phyloP scores from a whole-genome alignment of 2,329 filamentous ascomycete species.

The Fusarium dimerum region DNA sequence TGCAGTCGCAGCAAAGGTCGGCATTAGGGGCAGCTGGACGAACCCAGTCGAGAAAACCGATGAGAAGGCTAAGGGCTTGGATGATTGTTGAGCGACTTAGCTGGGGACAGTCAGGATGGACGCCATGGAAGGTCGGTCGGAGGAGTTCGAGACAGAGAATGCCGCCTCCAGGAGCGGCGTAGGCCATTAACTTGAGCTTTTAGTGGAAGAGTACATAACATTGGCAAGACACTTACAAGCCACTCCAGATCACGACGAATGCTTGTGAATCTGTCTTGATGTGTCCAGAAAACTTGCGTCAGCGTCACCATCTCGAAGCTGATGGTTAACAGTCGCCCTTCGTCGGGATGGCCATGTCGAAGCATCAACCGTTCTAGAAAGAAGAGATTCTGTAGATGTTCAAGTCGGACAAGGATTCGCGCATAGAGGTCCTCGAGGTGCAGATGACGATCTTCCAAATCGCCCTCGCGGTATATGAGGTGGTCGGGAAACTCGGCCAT shows the following conservation, averaged over 20 bases:
- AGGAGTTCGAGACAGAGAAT: slow-evolving; percentile 53
- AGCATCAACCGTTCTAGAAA: slow-evolving; percentile 58
- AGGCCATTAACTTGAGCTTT: slow-evolving; percentile 46
- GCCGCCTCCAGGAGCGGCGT: slow-evolving; percentile 49
- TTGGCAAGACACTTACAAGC: slow-evolving; percentile 39
- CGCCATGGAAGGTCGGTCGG: slow-evolving; percentile 39
- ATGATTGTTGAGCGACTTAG: slow-evolving; percentile 50
- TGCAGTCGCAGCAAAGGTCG: slow-evolving; percentile 46
- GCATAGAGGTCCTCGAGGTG: slow-evolving; percentile 40
- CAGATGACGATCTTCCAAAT: slow-evolving; percentile 36
- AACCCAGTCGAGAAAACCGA: slow-evolving; percentile 54
- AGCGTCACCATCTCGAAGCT: slow-evolving; percentile 50
- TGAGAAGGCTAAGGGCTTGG: slow-evolving; percentile 51
- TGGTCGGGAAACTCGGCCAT: slow-evolving; percentile 39
- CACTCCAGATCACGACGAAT: slow-evolving; percentile 50
- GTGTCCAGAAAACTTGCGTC: slow-evolving; percentile 49
- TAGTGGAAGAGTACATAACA: not conserved
- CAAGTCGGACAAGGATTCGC: slow-evolving; percentile 48
- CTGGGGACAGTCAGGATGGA: slow-evolving; percentile 33
- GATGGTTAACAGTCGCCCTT: slow-evolving; percentile 44
- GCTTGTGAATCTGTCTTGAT: slow-evolving; percentile 45
- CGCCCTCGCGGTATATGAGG: slow-evolving; percentile 40
- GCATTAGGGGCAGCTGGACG: slow-evolving; percentile 49
- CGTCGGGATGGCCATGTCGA: slow-evolving; percentile 40
- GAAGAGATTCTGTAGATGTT: slow-evolving; percentile 58